These are phyloP conservation scores for Cyberlindnera saturnus DNA, from an alignment of 805 yeast species.

Conservation along the genomic window DNA sequence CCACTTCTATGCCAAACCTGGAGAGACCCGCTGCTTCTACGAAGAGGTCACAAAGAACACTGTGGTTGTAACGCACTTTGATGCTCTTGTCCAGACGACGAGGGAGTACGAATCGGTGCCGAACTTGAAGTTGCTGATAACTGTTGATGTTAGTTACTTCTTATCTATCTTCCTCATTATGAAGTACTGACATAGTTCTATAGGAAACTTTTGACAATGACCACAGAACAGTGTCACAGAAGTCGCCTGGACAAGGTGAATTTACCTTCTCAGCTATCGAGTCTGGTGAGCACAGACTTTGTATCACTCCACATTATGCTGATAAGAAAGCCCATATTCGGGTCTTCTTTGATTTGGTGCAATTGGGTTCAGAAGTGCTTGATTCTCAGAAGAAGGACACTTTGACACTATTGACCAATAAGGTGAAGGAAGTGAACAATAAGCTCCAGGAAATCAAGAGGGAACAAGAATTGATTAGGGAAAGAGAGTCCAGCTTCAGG, in stretches of 20 bases:
- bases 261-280: constrained; percentile 80
- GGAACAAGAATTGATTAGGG: constrained; percentile 58
- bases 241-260: constrained; percentile 52
- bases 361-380: constrained; percentile 58
- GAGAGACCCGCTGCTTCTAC: constrained; percentile 73
- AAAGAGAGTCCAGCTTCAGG: constrained; percentile 71
- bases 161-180: not conserved
- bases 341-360: constrained; percentile 65
- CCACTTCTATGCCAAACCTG: constrained; percentile 76
- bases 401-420: constrained; percentile 45
- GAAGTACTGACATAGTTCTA: constrained; percentile 12
- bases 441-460: constrained; percentile 52
- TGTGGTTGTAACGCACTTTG: constrained; percentile 74
- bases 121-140: constrained; percentile 56
- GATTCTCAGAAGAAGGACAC: constrained; percentile 57
- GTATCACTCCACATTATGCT: constrained; percentile 53
- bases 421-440: constrained; percentile 49
- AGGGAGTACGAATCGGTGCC: constrained; percentile 46
- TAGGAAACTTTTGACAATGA: constrained; percentile 75
- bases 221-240: constrained; percentile 71
- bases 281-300: constrained; percentile 79
- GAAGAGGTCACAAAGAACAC: constrained; percentile 75
- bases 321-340: constrained; percentile 47
- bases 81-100: constrained; percentile 54
- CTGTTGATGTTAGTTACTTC: constrained; percentile 48